Evolutionary conservation across 805 yeast species (phyloP).

Genomic region (Limtongozyma cylindracea): DNA sequence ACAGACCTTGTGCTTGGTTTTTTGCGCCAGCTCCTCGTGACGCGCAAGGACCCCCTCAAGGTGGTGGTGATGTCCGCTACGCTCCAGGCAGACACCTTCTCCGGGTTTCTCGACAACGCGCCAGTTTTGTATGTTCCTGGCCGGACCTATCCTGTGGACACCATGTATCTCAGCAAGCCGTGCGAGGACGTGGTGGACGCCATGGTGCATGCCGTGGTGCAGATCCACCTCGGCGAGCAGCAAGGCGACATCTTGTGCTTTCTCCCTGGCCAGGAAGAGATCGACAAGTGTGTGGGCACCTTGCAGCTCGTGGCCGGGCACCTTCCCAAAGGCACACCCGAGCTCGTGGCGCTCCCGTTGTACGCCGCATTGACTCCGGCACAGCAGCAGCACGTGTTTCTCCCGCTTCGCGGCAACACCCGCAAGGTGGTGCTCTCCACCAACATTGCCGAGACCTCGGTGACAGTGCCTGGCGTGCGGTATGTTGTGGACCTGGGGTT

Average conservation of each 20-base stretch:
- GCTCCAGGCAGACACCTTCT: conserved; percentile 70
- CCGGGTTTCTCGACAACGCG: conserved; percentile 51
- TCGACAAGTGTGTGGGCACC: conserved; percentile 55
- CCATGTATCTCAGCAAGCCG: conserved; percentile 34
- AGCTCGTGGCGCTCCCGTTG: conserved; percentile 54
- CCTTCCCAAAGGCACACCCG: conserved; percentile 53
- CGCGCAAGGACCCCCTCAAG: conserved; percentile 32
- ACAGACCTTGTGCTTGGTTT: conserved; percentile 84
- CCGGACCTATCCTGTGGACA: conserved; percentile 62
- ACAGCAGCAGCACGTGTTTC: conserved; percentile 64
- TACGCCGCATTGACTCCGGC: conserved; percentile 85
- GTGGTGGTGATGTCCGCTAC: conserved; percentile 93
- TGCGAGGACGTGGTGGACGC: conserved; percentile 72
- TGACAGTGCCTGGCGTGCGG: conserved; percentile 84
- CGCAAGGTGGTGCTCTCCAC: conserved; percentile 83
- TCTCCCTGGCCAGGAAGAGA: conserved; percentile 93
- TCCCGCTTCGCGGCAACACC: conserved; percentile 30
- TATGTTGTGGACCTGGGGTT: conserved; percentile 87
- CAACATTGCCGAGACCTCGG: conserved; percentile 93
- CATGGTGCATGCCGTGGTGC: conserved; percentile 46
- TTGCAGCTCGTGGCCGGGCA: conserved; percentile 34
- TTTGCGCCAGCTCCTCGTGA: conserved; percentile 34
- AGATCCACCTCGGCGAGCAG: conserved; percentile 55
- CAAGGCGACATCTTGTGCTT: conserved; percentile 85
- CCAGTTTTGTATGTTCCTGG: conserved; percentile 83